Evolutionary conservation across 1,284 basidiomycete species (phyloP), one percentile per base, ranked within the genome.

Genomic region (Ustanciosporium gigantosporum): DNA sequence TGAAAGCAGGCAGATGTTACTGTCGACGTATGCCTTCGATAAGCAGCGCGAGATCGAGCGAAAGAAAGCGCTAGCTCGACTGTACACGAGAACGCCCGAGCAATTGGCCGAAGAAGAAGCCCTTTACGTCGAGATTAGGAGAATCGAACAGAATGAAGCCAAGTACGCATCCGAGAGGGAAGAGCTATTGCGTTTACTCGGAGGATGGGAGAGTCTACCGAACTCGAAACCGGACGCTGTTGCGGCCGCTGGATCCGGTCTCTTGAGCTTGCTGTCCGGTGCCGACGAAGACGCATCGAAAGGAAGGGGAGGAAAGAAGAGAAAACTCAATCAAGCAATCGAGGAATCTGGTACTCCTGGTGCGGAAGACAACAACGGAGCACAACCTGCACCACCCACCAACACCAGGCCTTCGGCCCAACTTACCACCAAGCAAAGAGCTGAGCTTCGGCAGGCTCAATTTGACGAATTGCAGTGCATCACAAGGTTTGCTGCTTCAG

Each of bases 101-200:
- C 91, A 97, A 79, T 87, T 96, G 32, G 87, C 87, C 8, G 94
- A 99, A 76, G 95, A 98, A 81, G 93, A 97, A 71, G 90, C 91
- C 4, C 82, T 99, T 0, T 98, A 91, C 79, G 82, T 97, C 61
- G 93, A 98, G 78, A 84, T 95, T 41, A 91, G 94, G 72, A 86
- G 91, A 11, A 83, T 98, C 41, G 93, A 97, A 77, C 94, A 97
- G 79, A 91, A 85, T 66, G 91, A 96, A 77, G 84, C 88, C 36
- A 84, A 84, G 48, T 96, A 95, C 81, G 88, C 88, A 68, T 84
- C 85, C 45, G 93, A 98, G 41, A 83, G 95, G 7, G 92, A 96
- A 62, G 90, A 92, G 36, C 83, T 99, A 22, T 82, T 98, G 58
- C 85, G 89, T 19, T 87, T 87, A 0, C 80, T 98, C 11, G 80